phyloP scores from a whole-genome alignment of 306 rosid genomes.

The Ormosia semicastrata region DNA sequence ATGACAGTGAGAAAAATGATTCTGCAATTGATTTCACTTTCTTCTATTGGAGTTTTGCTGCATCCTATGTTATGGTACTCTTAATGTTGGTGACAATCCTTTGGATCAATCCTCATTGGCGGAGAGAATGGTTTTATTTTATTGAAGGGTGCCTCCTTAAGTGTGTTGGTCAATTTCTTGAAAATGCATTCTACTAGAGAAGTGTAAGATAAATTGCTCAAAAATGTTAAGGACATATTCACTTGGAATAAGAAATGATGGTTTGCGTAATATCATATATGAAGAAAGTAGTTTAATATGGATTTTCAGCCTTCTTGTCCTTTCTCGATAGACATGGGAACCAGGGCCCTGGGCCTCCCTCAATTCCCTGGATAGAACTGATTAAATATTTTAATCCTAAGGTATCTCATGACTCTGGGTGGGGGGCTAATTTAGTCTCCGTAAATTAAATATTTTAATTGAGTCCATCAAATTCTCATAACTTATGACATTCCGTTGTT shows the following conservation, averaged over 20 bases:
- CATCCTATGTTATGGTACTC: too few relatives aligned
- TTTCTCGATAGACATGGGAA: too few relatives aligned
- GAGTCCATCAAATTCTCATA: neutral
- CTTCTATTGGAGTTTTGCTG: too few relatives aligned
- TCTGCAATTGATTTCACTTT: neutral
- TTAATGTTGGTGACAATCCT: neutral
- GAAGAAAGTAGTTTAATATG: neutral
- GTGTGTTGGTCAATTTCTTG: neutral
- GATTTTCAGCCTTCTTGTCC: too few relatives aligned
- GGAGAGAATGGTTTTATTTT: slow-evolving; percentile 1
- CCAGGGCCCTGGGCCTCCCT: too few relatives aligned
- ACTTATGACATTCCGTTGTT: neutral
- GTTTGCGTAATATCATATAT: too few relatives aligned
- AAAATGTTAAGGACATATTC: neutral
- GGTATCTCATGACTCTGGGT: too few relatives aligned
- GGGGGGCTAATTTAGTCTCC: too few relatives aligned
- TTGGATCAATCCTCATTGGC: slow-evolving; percentile 16
- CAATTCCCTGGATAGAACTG: too few relatives aligned
- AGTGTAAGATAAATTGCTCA: neutral
- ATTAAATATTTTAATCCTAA: neutral
- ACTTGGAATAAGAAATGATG: neutral
- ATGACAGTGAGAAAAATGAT: neutral
- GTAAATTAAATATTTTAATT: neutral
- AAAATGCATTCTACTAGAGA: neutral
- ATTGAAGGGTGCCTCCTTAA: neutral